A percentile compares a stretch with the other conserved stretches of the same genome.
Conservation (phyloP, 208 protist species). For the Strigomonas culicis region DNA sequence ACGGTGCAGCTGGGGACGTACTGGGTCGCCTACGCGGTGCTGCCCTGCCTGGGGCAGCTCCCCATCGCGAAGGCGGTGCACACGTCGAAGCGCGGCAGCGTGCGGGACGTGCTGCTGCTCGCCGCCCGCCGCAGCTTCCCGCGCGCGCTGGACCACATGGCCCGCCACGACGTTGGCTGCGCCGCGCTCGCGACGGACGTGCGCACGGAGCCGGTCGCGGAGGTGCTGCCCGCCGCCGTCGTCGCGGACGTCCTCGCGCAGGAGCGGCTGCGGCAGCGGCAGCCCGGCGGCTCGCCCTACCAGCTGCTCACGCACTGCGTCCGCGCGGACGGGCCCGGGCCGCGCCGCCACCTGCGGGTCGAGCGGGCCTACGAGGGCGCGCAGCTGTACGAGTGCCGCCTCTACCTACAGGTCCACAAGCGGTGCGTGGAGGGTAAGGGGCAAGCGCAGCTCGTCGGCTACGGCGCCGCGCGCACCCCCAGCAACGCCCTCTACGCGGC, state of each 20-base stretch:
- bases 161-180: constrained; percentile 33
- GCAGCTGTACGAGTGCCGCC: constrained; percentile 55
- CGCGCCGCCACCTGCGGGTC: constrained; percentile 49
- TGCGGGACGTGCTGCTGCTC: constrained; percentile 58
- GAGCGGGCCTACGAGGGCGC: constrained; percentile 35
- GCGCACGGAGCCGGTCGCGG: constrained; percentile 49
- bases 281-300: constrained; percentile 16
- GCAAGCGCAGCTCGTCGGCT: constrained; percentile 71
- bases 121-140: constrained; percentile 71
- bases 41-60: constrained; percentile 50
- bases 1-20: constrained; percentile 46
- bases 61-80: constrained; percentile 62
- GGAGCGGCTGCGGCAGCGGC: constrained; percentile 13
- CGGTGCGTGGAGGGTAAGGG: constrained; percentile 33
- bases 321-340: constrained; percentile 26
- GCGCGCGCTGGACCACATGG: constrained; percentile 49
- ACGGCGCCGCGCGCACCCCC: constrained; percentile 31
- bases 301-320: constrained; percentile 29
- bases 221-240: constrained; percentile 44
- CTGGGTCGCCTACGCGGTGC: constrained; percentile 71
- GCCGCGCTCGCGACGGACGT: constrained; percentile 52
- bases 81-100: constrained; percentile 46
- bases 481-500: constrained; percentile 58
- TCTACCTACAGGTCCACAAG: constrained; percentile 60
- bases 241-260: constrained; percentile 38